Conservation (phyloP, 2,329 filamentous ascomycete species). For the Epichloe sibirici region DNA sequence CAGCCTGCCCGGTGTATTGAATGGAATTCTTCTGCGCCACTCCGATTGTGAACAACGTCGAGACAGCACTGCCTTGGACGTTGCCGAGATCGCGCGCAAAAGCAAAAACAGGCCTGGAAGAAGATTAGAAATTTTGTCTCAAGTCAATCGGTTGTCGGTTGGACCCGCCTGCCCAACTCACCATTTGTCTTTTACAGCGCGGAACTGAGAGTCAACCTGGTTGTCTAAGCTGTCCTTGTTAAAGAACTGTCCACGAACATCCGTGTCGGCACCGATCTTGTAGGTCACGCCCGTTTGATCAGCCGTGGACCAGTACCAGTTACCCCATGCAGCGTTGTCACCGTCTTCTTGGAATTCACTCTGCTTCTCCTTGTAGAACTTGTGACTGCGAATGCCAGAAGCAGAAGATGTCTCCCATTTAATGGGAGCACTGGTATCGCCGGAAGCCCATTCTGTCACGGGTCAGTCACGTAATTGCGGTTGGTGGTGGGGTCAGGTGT, state of each 20-base stretch:
- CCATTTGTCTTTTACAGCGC: slow-evolving; percentile 23
- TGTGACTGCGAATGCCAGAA: slow-evolving; percentile 49
- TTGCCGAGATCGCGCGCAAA: slow-evolving; percentile 52
- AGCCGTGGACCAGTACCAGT: slow-evolving; percentile 62
- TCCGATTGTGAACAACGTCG: slow-evolving; percentile 60
- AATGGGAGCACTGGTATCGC: slow-evolving; percentile 41
- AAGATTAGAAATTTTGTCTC: slow-evolving; percentile 1
- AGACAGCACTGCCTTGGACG: slow-evolving; percentile 24
- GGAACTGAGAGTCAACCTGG: slow-evolving; percentile 50
- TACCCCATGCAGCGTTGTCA: slow-evolving; percentile 73
- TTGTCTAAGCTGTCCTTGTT: slow-evolving; percentile 50
- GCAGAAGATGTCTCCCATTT: slow-evolving; percentile 48
- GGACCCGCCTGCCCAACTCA: slow-evolving; percentile 11
- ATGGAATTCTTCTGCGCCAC: slow-evolving; percentile 66
- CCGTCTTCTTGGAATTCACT: slow-evolving; percentile 52
- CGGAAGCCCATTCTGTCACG: slow-evolving; percentile 55
- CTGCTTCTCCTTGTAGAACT: slow-evolving; percentile 48
- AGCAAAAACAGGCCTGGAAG: slow-evolving; percentile 60
- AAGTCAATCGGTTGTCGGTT: background rate
- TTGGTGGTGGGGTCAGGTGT: too few relatives aligned
- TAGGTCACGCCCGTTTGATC: slow-evolving; percentile 42
- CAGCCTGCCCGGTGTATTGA: slow-evolving; percentile 57
- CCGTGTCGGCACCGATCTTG: slow-evolving; percentile 54
- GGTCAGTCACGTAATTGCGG: too few relatives aligned
- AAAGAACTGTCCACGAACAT: slow-evolving; percentile 56